Base-by-base conservation (phyloP, 371 early-diverging fungal genomes). In the Parasitella parasitica region DNA sequence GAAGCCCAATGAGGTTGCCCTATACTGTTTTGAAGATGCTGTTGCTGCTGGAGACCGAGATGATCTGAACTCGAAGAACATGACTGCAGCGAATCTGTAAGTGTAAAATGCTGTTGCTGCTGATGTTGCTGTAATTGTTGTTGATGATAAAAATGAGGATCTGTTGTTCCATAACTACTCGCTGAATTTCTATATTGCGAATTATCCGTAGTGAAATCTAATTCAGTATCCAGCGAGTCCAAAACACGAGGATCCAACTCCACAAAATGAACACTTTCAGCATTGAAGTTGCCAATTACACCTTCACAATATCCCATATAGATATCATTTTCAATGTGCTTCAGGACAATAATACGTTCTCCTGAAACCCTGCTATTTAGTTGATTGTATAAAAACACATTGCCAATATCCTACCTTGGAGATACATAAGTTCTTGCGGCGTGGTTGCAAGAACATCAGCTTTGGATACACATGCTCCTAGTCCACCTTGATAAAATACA, bases 241-340 rank as follows among this genome's bases (percentile, higher is more conserved):
- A 81, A 54, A 41, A 81, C 82, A 26, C 79, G 66, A 7, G 82
- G 82, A 62, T 81, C 82, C 15, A 82, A 57, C 63, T 82, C 82
- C 4, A 79, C 80, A 71, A 86, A 86, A 49, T 84, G 82, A 22
- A 86, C 86, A 53, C 73, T 78, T 34, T 76, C 77, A 46, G 84
- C 86, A 52, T 76, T 76, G 49, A 86, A 86, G 11, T 73, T 72
- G 0, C 86, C 86, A 52, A 83, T 65, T 4, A 86, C 80, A 27
- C 84, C 86, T 61, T 86, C 82, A 48, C 86, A 86, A 56, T 79
- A 83, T 18, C 86, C 86, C 69, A 78, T 63, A 48, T 81, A 81
- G 7, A 64, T 69, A 54, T 81, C 82, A 20, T 81, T 61, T 22
- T 73, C 60, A 7, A 81, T 61, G 57, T 81, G 74, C 32, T 78